Base-by-base conservation (phyloP, 108 stramenopile genomes). In the Cyclotella baltica region DNA sequence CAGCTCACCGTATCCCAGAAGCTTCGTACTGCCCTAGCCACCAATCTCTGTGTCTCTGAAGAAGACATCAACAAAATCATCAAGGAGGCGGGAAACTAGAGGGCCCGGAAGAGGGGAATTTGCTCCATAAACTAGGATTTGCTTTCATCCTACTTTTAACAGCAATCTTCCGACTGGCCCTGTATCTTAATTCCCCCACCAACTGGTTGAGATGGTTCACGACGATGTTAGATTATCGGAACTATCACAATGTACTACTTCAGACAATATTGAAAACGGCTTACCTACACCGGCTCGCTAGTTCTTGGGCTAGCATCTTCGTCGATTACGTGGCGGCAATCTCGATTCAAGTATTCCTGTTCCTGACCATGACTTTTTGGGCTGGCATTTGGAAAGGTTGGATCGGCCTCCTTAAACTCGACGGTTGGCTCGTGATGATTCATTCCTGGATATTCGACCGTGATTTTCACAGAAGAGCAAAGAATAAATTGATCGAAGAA, bases 21-120 rank as follows among this genome's bases (percentile, higher is more conserved):
- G 19, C 52, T 53, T n/a, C 9, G n/a, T 8, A 53, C 52, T 5
- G 52, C 52, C 5, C n/a, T 53, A 4, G 52, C 52, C 5, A 53
- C 52, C n/a, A 53, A 53, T 53, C 22, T 53, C 5, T 22, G 28
- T 9, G 29, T 59, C 18, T 59, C 28, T 31, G 58, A 67, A 50
- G 23, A 48, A 28, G 66, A 67, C 11, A 25, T 67, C 34, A 28
- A 67, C 28, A 67, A 67, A 30, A 46, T 67, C 29, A 19, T 67
- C 31, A 31, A 40, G 13, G 22, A 8, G 23, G 9, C 6, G 66
- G 46, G 30, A 67, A 67, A 67, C 66, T 67, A 67, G 48, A 31
- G 22, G 9, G 66, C 66, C 66, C 47, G 25, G 66, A 30, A 67
- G 40, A 46, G 5, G 20, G 48, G 66, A 46, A 67, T 53, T 19